Conservation (phyloP, 345 rosid species). For the Dimocarpus longan region DNA sequence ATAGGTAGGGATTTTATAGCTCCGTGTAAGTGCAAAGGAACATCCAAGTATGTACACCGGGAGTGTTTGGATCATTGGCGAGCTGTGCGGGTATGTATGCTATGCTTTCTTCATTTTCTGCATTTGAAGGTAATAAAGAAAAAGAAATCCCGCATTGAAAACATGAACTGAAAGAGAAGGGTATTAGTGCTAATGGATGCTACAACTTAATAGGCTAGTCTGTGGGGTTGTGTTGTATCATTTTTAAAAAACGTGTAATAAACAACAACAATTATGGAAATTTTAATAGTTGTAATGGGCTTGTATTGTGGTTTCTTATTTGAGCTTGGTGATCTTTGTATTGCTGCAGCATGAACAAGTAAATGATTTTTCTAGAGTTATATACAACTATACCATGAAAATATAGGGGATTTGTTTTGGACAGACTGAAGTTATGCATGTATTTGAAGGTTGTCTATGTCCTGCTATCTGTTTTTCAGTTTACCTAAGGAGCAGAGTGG, state of each 20-base stretch:
- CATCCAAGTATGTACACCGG: slow-evolving; percentile 95
- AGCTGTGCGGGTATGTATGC: slow-evolving; percentile 72
- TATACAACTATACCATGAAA: background rate
- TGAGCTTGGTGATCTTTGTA: no score
- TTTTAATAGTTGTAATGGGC: no score
- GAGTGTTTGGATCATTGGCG: slow-evolving; percentile 99
- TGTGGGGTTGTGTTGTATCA: no score
- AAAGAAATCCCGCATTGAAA: no score
- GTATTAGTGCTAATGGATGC: no score
- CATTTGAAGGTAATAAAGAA: background rate
- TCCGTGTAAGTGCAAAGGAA: slow-evolving; percentile 99
- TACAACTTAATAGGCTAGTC: no score
- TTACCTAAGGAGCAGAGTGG: background rate
- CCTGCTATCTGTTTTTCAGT: background rate
- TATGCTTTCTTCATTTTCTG: background rate
- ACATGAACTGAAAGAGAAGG: no score
- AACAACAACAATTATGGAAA: no score
- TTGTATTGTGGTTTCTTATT: no score
- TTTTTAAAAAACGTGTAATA: no score
- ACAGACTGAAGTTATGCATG: background rate
- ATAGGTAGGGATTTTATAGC: slow-evolving; percentile 98
- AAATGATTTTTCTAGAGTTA: background rate
- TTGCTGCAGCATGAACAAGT: background rate
- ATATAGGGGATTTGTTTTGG: background rate
- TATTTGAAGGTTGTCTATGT: background rate